Evolutionary conservation across 768 basidiomycete species (phyloP).

Genomic region (Rhodotorula toruloides): DNA sequence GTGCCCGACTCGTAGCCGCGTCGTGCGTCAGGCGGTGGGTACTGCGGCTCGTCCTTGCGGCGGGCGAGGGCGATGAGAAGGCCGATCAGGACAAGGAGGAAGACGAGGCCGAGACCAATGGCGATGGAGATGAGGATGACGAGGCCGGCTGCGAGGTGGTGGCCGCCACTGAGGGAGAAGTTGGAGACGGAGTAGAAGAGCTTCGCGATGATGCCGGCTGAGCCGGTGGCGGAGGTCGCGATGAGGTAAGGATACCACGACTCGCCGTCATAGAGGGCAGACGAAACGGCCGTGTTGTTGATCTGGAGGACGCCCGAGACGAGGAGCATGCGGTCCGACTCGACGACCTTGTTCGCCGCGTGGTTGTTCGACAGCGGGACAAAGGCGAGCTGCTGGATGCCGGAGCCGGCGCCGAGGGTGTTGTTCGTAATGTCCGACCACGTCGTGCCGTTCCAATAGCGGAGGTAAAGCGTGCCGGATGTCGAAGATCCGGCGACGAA

Average conservation of each 20-base stretch:
- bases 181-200: slow-evolving; percentile 75
- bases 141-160: slow-evolving; percentile 81
- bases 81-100: slow-evolving; percentile 75
- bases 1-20: background rate
- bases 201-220: slow-evolving; percentile 64
- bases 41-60: slow-evolving; percentile 60
- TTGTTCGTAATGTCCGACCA: slow-evolving; percentile 64
- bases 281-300: slow-evolving; percentile 70
- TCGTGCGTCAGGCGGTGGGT: slow-evolving; percentile 19
- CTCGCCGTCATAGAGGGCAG: slow-evolving; percentile 81
- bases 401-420: slow-evolving; percentile 48
- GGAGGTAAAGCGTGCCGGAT: slow-evolving; percentile 64
- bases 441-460: slow-evolving; percentile 72
- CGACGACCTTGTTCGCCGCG: slow-evolving; percentile 59
- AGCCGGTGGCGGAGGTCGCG: slow-evolving; percentile 61
- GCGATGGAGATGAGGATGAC: slow-evolving; percentile 97
- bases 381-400: slow-evolving; percentile 77
- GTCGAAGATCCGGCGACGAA: slow-evolving; percentile 80
- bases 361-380: slow-evolving; percentile 82
- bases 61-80: slow-evolving; percentile 86
- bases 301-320: slow-evolving; percentile 73
- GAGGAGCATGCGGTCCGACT: slow-evolving; percentile 82
- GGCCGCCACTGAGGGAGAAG: slow-evolving; percentile 66
- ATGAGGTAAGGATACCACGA: slow-evolving; percentile 75
- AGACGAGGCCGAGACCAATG: slow-evolving; percentile 87